phyloP scores from a whole-genome alignment of 768 basidiomycete genomes.

The Boletus insuetus region DNA sequence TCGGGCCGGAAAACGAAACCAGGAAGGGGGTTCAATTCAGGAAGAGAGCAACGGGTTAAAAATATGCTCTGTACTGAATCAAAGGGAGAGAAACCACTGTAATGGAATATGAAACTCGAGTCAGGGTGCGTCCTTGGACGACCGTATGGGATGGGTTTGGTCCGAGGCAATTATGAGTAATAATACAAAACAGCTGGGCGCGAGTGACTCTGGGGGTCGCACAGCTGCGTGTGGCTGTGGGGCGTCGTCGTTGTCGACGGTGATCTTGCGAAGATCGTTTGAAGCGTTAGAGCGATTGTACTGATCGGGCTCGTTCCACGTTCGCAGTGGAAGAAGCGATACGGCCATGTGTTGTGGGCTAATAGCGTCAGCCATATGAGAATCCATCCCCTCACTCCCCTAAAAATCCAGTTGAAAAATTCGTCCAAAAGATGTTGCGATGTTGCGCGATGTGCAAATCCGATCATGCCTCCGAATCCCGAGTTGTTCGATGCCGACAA shows the following conservation, averaged over 20 bases:
- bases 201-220: slow-evolving; percentile 5
- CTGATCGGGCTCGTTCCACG: slow-evolving; percentile 23
- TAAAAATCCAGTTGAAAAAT: slow-evolving; percentile 24
- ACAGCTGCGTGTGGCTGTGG: slow-evolving; percentile 21
- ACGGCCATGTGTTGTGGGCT: slow-evolving; percentile 8
- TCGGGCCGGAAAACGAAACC: slow-evolving; percentile 8
- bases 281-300: slow-evolving; percentile 14
- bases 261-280: slow-evolving; percentile 27
- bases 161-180: slow-evolving; percentile 35
- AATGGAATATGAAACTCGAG: slow-evolving; percentile 19
- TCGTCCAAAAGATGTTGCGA: slow-evolving; percentile 25
- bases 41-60: slow-evolving; percentile 13
- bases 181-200: slow-evolving; percentile 28
- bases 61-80: slow-evolving; percentile 17
- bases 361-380: slow-evolving; percentile 11
- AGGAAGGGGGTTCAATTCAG: slow-evolving; percentile 18
- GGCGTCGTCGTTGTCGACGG: slow-evolving; percentile 14
- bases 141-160: slow-evolving; percentile 17
- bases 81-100: slow-evolving; percentile 13
- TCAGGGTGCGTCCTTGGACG: slow-evolving; percentile 20
- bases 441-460: slow-evolving; percentile 23
- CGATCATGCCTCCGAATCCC: slow-evolving; percentile 22
- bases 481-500: slow-evolving; percentile 30
- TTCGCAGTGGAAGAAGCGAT: slow-evolving; percentile 18
- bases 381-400: slow-evolving; percentile 15